A percentile compares a stretch with the other conserved stretches of the same genome.
These are phyloP conservation scores for Fusarium ramigenum DNA, from an alignment of 2,329 filamentous ascomycete species.

Conservation along the genomic window DNA sequence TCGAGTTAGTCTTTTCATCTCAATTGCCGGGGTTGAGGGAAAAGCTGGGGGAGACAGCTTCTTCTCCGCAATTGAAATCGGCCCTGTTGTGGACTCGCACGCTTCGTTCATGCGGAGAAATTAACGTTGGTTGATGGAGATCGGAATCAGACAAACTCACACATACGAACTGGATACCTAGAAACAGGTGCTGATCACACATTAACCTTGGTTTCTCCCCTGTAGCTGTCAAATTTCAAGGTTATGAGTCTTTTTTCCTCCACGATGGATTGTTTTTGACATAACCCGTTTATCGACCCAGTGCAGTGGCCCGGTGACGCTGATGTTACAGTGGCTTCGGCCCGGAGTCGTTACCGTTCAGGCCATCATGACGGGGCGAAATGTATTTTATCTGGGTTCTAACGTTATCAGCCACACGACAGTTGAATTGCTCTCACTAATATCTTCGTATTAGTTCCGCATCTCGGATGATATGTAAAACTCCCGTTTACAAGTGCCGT, in stretches of 20 bases:
- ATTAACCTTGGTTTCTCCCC: neutral
- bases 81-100: constrained; percentile 22
- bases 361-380: constrained; percentile 1
- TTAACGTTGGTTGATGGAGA: neutral
- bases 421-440: neutral
- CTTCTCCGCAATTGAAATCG: constrained; percentile 29
- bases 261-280: neutral
- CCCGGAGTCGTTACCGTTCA: neutral
- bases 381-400: neutral
- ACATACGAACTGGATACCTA: constrained; percentile 1
- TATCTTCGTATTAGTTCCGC: neutral
- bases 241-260: neutral
- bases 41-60: constrained; percentile 18
- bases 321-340: constrained; percentile 4
- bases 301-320: constrained; percentile 18
- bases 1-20: neutral
- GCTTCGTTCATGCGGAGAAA: constrained; percentile 9
- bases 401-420: neutral
- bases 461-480: neutral
- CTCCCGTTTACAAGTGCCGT: constrained; percentile 13
- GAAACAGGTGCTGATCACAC: constrained; percentile 4
- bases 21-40: neutral
- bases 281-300: constrained; percentile 17
- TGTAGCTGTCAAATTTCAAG: neutral
- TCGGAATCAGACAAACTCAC: neutral